Percentiles rank a stretch among this genome's conserved stretches.
These are phyloP conservation scores for Sclerotiophoma versabilis DNA, from an alignment of 2,329 filamentous ascomycete genomes.

Conservation along the genomic window DNA sequence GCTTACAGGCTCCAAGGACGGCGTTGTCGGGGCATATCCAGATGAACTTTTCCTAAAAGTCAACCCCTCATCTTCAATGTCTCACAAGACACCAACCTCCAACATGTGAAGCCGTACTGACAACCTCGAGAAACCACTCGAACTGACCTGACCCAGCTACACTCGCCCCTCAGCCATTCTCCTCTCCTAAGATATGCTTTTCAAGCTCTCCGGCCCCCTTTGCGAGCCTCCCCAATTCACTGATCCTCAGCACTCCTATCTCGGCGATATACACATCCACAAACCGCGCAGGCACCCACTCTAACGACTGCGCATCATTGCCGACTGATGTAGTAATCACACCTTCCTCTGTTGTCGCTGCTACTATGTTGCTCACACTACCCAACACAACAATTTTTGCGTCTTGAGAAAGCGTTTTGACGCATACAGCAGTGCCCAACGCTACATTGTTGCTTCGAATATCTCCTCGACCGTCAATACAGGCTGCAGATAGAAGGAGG, in stretches of 20 bases:
- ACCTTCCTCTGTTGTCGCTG: constrained; percentile 13
- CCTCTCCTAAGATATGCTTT: constrained; percentile 25
- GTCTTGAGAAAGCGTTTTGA: constrained; percentile 56
- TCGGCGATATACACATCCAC: constrained; percentile 45
- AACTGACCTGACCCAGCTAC: background rate
- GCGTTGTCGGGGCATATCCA: constrained; percentile 18
- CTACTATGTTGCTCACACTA: constrained; percentile 53
- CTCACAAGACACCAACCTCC: background rate
- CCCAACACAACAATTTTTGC: constrained; percentile 63
- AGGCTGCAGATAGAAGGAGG: constrained; percentile 70
- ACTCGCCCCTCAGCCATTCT: background rate
- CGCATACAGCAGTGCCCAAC: constrained; percentile 64
- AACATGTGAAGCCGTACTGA: background rate
- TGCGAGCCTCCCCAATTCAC: constrained; percentile 25
- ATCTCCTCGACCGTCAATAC: constrained; percentile 64
- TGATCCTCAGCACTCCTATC: constrained; percentile 23
- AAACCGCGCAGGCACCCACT: constrained; percentile 39
- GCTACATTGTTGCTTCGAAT: constrained; percentile 74
- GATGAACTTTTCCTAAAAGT: constrained; percentile 9
- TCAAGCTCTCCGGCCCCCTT: constrained; percentile 28
- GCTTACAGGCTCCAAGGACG: constrained; percentile 2
- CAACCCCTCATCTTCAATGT: background rate
- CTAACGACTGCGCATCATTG: constrained; percentile 27
- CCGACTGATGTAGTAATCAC: background rate
- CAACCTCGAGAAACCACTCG: background rate